Evolutionary conservation across 352 stramenopile species (phyloP), one percentile per base, ranked within the genome.

Genomic region (Thalassiosira delicatula): DNA sequence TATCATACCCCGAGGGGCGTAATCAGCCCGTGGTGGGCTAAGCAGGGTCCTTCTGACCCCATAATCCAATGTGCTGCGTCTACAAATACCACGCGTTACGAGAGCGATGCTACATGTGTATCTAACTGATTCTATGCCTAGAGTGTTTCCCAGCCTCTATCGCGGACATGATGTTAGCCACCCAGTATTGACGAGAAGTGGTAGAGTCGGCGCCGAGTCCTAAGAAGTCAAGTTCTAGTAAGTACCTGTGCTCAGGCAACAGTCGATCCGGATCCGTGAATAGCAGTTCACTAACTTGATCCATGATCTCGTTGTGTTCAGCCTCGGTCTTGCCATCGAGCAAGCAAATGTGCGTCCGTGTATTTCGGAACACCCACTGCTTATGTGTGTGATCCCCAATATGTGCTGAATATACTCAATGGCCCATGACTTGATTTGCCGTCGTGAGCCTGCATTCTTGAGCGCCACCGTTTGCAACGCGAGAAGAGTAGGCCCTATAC

Each of bases 281-380:
- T 14, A 81, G 59, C 1, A 76, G 30, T 0, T 69, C 19, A 0
- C 61, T 33, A 1, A 86, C 33, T 30, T 12, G 40, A 0, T 54
- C 7, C 2, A 79, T 30, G 49, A 82, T 70, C 5, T 35, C 17
- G 0, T 60, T 14, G 9, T 79, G 66, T 40, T 82, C 56, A 4
- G 11, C 0, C 4, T 44, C 17, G 0, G 79, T 71, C 3, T 59
- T 25, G 4, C 67, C 60, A 42, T 82, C 79, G 9, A 12, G 3
- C 7, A 35, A 25, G 8, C 14, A 1, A 2, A 66, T 62, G 32
- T 86, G 66, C 0, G 81, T 14, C 0, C 23, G 35, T 0, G 57
- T 1, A 57, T 86, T 86, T 0, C 59, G 25, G 33, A 71, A 79
- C 0, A 82, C n/a, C 71, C 79, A 86, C 57, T 86, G 79, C 17